These are phyloP conservation scores for Fusarium oligoseptatum DNA, from an alignment of 2,329 filamentous ascomycete genomes.

Conservation along the genomic window DNA sequence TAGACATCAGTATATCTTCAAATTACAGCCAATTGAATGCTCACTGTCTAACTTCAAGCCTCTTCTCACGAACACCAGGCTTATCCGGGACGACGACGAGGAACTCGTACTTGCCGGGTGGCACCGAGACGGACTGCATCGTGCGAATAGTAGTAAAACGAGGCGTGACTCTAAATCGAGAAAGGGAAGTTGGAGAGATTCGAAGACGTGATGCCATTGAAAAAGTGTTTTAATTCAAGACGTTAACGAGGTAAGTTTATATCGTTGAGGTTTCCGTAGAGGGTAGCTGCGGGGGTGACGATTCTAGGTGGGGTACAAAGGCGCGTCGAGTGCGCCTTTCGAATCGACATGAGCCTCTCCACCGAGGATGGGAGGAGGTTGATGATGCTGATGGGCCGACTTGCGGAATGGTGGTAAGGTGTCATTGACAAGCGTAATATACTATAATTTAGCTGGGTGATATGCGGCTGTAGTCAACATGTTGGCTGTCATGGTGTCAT, in stretches of 20 bases:
- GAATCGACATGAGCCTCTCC: conserved; percentile 1
- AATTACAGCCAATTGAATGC: conserved; percentile 36
- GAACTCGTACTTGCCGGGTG: conserved; percentile 68
- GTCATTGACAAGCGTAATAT: background rate
- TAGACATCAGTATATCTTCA: conserved; percentile 17
- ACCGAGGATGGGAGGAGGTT: background rate
- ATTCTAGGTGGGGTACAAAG: conserved; percentile 30
- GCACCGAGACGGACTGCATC: conserved; percentile 48
- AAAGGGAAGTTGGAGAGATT: conserved; percentile 8
- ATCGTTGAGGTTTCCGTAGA: background rate
- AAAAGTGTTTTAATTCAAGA: background rate
- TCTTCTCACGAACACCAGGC: conserved; percentile 69
- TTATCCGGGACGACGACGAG: conserved; percentile 78
- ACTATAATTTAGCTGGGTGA: background rate
- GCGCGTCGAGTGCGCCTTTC: conserved; percentile 31
- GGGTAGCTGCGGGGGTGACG: conserved; percentile 25
- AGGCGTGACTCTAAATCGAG: conserved; percentile 11
- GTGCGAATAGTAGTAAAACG: conserved; percentile 32
- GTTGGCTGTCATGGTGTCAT: background rate
- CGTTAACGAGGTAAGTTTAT: conserved; percentile 2
- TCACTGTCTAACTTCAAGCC: conserved; percentile 71
- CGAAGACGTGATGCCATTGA: conserved; percentile 34
- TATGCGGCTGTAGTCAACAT: background rate
- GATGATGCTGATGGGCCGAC: background rate
- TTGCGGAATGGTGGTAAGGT: background rate